These are phyloP conservation scores for Ramalina intermedia DNA, from an alignment of 495 filamentous ascomycete species.

Conservation along the genomic window DNA sequence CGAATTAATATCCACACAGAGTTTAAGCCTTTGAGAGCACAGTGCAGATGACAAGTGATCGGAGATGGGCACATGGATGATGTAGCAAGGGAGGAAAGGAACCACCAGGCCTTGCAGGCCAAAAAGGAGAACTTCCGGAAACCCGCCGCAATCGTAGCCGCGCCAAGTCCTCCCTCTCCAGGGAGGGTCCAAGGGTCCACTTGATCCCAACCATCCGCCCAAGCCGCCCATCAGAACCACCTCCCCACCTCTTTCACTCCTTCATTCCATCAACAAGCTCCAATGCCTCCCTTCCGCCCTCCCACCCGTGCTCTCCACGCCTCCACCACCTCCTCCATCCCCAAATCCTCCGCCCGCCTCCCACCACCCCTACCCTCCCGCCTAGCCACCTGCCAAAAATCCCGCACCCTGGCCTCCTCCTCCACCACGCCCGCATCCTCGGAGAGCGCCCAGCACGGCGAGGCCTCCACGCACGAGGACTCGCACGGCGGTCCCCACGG, in stretches of 20 bases:
- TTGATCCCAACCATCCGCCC: neutral
- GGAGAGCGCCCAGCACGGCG: neutral
- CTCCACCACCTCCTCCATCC: neutral
- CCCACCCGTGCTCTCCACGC: neutral
- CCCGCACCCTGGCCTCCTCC: neutral
- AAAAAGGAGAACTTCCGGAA: too few relatives aligned
- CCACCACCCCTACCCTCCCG: neutral
- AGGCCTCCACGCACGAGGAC: constrained; percentile 4
- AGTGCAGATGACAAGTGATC: too few relatives aligned
- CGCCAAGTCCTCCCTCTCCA: too few relatives aligned
- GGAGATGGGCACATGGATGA: too few relatives aligned
- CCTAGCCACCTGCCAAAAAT: neutral
- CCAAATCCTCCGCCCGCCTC: neutral
- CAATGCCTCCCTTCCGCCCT: constrained; percentile 10
- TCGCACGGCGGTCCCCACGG: constrained; percentile 15
- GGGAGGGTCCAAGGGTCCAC: too few relatives aligned
- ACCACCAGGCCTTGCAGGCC: too few relatives aligned
- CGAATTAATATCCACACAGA: too few relatives aligned
- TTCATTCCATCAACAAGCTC: neutral
- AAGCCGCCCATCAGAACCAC: neutral
- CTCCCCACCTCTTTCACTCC: neutral
- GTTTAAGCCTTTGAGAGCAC: too few relatives aligned
- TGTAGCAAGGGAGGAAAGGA: too few relatives aligned
- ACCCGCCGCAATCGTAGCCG: too few relatives aligned
- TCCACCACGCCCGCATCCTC: neutral